Base-by-base conservation (phyloP, 345 rosid genomes). In the Acer yangbiense region DNA sequence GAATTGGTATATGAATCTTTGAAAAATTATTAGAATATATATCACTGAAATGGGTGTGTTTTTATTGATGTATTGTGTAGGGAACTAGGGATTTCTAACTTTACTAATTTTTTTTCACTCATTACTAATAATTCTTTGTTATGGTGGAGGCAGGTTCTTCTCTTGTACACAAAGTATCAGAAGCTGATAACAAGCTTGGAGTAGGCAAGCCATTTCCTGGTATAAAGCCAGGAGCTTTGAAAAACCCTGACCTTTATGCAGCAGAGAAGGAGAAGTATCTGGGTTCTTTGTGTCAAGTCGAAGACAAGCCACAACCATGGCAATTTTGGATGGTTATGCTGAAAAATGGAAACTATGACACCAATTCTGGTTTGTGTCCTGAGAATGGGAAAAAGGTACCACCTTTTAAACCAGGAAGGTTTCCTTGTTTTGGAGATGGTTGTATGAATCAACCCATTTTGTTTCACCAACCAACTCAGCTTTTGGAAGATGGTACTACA, bases 321-420 rank as follows among this genome's bases (percentile, higher is more conserved):
- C 93, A 93, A 41, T 94, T 90, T 78, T 92, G 98, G 97, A 92
- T 89, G 94, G 77, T 91, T 73, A 94, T 94, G 98, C 87, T 94
- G 69, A 94, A 94, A 75, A 94, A 90, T 80, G 98, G 98, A 9
- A 94, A 94, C 83, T 90, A 83, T 73, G 98, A 93, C 79, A 85
- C 93, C 23, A 83, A 44, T 9, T 85, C 91, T 52, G 85, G 89
- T 65, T 77, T 84, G 48, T 94, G 98, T 44, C 98, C 97, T 29
- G 29, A 86, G 68, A 88, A 94, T 72, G 98, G 97, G 32, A 79
- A 85, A 55, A 80, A 60, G 65, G 68, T 69, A n/a, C 87, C 81
- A 69, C 90, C 95, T 60, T 90, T 86, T 18, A 77, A 77, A 9
- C 81, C 92, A 6, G 83, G 84, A 6, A 73, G 77, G 21, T 93